These are phyloP conservation scores for Penicillium cataractarum DNA, from an alignment of 495 filamentous ascomycete genomes.

Conservation along the genomic window DNA sequence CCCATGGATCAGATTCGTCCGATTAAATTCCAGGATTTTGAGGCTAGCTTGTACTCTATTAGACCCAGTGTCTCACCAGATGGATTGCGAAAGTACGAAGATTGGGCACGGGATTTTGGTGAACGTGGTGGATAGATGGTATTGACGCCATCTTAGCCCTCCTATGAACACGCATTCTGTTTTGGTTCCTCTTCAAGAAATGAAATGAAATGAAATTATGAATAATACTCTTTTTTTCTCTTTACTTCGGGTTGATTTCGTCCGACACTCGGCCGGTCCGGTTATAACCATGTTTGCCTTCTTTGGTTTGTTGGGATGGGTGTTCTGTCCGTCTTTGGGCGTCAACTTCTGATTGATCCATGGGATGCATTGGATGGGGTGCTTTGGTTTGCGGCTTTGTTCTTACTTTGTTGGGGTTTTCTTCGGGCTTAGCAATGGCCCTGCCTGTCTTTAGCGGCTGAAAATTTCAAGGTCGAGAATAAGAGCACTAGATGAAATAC, in stretches of 20 bases:
- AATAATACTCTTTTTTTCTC: too few species aligned
- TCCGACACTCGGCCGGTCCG: background rate
- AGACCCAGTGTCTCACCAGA: slow-evolving; percentile 86
- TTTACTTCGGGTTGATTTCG: too few species aligned
- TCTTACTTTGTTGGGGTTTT: background rate
- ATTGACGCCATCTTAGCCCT: background rate
- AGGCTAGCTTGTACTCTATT: slow-evolving; percentile 82
- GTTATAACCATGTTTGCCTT: background rate
- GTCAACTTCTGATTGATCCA: background rate
- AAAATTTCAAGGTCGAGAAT: background rate
- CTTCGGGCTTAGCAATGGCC: background rate
- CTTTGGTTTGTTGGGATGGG: too few species aligned
- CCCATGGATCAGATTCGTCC: slow-evolving; percentile 91
- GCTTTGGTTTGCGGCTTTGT: background rate
- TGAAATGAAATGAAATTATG: background rate
- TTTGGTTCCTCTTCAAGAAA: background rate
- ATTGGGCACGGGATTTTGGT: slow-evolving; percentile 92
- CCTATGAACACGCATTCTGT: background rate
- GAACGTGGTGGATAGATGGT: slow-evolving; percentile 81
- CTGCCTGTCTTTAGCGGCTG: background rate
- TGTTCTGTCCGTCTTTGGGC: background rate
- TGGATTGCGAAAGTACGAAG: slow-evolving; percentile 84
- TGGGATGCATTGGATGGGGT: background rate
- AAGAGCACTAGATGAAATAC: background rate
- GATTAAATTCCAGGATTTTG: slow-evolving; percentile 82